Base-by-base conservation (phyloP, 139 green algal genomes). In the Coelastrella sp. region DNA sequence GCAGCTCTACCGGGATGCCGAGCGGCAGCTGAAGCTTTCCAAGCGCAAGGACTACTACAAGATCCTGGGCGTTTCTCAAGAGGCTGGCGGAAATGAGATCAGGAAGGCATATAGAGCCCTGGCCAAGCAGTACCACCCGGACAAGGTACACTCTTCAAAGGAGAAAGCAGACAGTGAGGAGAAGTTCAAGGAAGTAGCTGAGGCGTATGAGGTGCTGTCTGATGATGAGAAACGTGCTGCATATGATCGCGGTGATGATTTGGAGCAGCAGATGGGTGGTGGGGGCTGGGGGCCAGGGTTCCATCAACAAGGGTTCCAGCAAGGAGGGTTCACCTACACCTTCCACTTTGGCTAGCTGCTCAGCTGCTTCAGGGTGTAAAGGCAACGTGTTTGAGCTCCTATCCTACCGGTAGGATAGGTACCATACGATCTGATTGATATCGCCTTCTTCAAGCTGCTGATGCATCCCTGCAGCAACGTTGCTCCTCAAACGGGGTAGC, bases 31-130 rank as follows among this genome's bases (percentile, higher is more conserved):
- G 12, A 94, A 95, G 92, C 92, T 95, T 70, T 35, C 76, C 12
- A 87, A 93, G 85, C 86, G 93, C 11, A 96, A 96, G 56, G 93
- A 97, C 89, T 97, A 97, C 91, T 97, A 97, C 92, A 92, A 92
- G 61, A 58, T 96, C 9, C 92, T 97, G 24, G 93, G 91, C 7
- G 82, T 97, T 6, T 90, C 92, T 6, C 90, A 91, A 61, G 20
- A 86, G 8, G 86, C 66, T 56, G 10, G 12, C n/a, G 19, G 12
- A 15, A 56, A 58, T 7, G 68, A 82, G 6, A 72, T 89, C 85
- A 89, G 83, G 24, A 80, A 88, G 24, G 72, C 72, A 6, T 90
- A 90, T 58, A 75, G 80, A 12, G 4, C 12, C 10, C 24, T 90
- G 14, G 85, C 85, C 6, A 59, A 70, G 85, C 85, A 90, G 27